Evolutionary conservation across 768 basidiomycete species (phyloP).

Genomic region (Termitomyces sp.): DNA sequence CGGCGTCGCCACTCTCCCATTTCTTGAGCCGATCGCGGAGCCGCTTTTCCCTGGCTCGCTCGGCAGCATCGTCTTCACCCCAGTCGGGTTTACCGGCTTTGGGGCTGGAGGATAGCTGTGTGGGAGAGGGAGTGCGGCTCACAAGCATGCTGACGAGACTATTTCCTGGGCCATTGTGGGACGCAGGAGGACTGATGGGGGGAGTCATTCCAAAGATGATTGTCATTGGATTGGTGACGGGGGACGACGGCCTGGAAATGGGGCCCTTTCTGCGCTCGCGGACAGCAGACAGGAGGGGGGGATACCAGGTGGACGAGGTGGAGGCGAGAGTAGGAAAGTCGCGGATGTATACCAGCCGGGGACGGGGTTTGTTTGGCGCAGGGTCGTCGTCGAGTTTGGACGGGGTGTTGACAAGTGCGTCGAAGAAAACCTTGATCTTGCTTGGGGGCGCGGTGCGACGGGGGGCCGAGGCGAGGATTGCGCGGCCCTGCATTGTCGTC

Average conservation of each 20-base stretch:
- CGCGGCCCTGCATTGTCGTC: constrained; percentile 25
- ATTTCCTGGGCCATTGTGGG: constrained; percentile 20
- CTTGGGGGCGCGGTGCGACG: constrained; percentile 43
- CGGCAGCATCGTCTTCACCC: constrained; percentile 62
- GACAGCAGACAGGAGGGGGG: constrained; percentile 74
- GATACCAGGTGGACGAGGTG: constrained; percentile 74
- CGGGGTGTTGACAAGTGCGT: constrained; percentile 65
- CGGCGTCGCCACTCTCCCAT: constrained; percentile 64
- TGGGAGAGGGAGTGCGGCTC: constrained; percentile 31
- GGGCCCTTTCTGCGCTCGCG: constrained; percentile 66
- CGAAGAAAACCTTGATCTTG: constrained; percentile 68
- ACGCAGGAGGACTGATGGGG: constrained; percentile 48
- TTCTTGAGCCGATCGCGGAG: constrained; percentile 63
- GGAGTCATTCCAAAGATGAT: constrained; percentile 90
- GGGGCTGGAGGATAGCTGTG: constrained; percentile 22
- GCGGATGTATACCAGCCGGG: constrained; percentile 79
- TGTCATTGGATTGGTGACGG: constrained; percentile 63
- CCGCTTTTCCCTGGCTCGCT: constrained; percentile 64
- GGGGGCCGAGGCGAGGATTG: constrained; percentile 33
- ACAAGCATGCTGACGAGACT: constrained; percentile 40
- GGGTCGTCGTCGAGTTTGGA: constrained; percentile 20
- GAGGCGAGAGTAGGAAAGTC: constrained; percentile 74
- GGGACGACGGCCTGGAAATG: constrained; percentile 51
- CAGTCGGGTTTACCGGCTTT: constrained; percentile 44
- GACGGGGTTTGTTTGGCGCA: constrained; percentile 25